phyloP scores from a whole-genome alignment of 2,329 filamentous ascomycete genomes.

The Colletotrichum sp. region DNA sequence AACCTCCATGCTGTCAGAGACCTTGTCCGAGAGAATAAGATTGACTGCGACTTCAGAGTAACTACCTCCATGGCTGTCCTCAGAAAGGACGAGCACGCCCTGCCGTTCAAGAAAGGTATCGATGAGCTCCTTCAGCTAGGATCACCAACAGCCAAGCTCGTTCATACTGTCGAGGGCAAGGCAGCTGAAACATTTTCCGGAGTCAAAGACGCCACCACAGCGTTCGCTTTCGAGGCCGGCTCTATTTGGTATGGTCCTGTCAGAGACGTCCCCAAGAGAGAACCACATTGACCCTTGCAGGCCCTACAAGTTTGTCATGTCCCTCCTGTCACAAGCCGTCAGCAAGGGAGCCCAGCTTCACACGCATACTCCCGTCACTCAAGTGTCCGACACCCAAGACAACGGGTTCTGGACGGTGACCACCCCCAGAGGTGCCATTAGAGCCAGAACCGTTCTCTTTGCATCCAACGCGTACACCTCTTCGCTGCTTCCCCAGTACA shows the following conservation, averaged over 20 bases:
- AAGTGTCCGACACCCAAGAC: constrained; percentile 21
- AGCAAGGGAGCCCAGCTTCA: constrained; percentile 28
- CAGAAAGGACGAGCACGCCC: not conserved
- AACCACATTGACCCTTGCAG: not conserved
- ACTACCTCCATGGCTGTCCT: constrained; percentile 14
- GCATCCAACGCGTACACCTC: constrained; percentile 74
- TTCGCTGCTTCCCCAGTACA: constrained; percentile 62
- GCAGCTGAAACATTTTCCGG: constrained; percentile 37
- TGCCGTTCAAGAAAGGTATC: constrained; percentile 26
- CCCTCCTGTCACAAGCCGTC: constrained; percentile 50
- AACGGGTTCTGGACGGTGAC: constrained; percentile 27
- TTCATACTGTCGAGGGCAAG: constrained; percentile 16
- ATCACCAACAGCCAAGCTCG: constrained; percentile 6
- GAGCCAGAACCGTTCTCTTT: constrained; percentile 60
- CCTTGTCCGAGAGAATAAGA: not conserved
- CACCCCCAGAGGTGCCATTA: constrained; percentile 60
- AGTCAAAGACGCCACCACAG: constrained; percentile 39
- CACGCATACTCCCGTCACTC: constrained; percentile 19
- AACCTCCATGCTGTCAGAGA: constrained; percentile 20
- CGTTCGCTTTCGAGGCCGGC: constrained; percentile 31
- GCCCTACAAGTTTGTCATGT: constrained; percentile 63
- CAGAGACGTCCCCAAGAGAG: not conserved
- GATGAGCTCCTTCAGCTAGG: not conserved
- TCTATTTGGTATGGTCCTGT: constrained; percentile 42
- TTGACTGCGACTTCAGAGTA: constrained; percentile 20